Percentiles rank a stretch among this genome's conserved stretches.
Conservation (phyloP, 225 moss, liverwort and hornwort genomes). For the Ulota crispa region DNA sequence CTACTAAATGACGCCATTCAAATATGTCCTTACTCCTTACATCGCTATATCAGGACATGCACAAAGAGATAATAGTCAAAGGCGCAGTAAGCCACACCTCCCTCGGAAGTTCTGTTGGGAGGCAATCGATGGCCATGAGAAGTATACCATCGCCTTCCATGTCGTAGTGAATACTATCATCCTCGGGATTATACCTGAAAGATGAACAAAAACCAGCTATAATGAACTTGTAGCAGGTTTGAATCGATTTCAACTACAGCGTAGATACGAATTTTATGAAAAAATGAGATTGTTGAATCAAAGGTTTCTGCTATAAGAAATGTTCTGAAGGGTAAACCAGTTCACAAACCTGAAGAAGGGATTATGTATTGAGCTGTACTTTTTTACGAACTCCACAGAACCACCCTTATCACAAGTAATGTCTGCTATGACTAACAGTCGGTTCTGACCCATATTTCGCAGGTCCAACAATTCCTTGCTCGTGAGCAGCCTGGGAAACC, state of each 20-base stretch:
- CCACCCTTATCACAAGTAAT: slow-evolving; percentile 90
- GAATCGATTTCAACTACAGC: background rate
- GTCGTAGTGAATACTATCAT: slow-evolving; percentile 62
- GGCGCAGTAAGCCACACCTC: slow-evolving; percentile 56
- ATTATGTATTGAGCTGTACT: slow-evolving; percentile 65
- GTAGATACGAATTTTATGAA: background rate
- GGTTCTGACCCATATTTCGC: slow-evolving; percentile 30
- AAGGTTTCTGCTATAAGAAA: background rate
- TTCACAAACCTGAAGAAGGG: slow-evolving; percentile 76
- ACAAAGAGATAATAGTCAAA: background rate
- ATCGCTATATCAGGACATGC: background rate
- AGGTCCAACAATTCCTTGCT: slow-evolving; percentile 63
- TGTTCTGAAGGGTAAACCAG: background rate
- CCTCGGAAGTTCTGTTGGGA: slow-evolving; percentile 86
- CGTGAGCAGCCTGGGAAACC: slow-evolving; percentile 84
- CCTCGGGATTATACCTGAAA: slow-evolving; percentile 67
- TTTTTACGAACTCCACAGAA: slow-evolving; percentile 76
- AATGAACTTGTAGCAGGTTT: background rate
- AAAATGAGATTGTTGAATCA: background rate
- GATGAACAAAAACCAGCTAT: background rate
- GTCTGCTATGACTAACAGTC: slow-evolving; percentile 75
- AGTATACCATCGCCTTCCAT: slow-evolving; percentile 86
- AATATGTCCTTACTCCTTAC: background rate
- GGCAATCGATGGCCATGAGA: slow-evolving; percentile 81
- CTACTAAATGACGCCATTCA: background rate